Evolutionary conservation across 1,284 basidiomycete genomes (phyloP).

Genomic region (Chondrostereum purpureum): DNA sequence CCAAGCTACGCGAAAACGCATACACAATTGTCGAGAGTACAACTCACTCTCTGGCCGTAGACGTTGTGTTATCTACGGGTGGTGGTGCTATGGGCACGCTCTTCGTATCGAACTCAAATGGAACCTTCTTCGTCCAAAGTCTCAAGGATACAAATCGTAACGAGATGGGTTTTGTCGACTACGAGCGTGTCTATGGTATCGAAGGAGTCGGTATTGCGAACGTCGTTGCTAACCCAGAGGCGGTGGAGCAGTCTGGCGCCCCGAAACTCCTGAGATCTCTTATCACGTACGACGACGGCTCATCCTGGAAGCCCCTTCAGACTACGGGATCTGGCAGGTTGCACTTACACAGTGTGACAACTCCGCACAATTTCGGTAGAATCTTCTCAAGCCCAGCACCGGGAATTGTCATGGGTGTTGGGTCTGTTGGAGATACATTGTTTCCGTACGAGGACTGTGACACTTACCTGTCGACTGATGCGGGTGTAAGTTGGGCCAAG

Average conservation of each 20-base stretch:
- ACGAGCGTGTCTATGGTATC: slow-evolving; percentile 86
- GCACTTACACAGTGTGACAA: slow-evolving; percentile 88
- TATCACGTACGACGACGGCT: slow-evolving; percentile 92
- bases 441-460: slow-evolving; percentile 84
- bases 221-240: slow-evolving; percentile 74
- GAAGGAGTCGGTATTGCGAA: slow-evolving; percentile 93
- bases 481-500: slow-evolving; percentile 84
- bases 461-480: slow-evolving; percentile 90
- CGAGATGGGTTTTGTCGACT: slow-evolving; percentile 85
- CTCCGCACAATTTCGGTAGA: slow-evolving; percentile 87
- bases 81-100: slow-evolving; percentile 77
- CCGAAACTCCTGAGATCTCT: slow-evolving; percentile 66
- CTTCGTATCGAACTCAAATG: slow-evolving; percentile 92
- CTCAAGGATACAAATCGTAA: slow-evolving; percentile 90
- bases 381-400: slow-evolving; percentile 94
- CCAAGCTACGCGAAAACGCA: slow-evolving; percentile 78
- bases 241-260: slow-evolving; percentile 63
- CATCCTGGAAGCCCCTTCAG: slow-evolving; percentile 68
- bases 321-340: slow-evolving; percentile 67
- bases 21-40: slow-evolving; percentile 96
- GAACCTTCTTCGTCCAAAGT: slow-evolving; percentile 92
- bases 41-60: slow-evolving; percentile 87
- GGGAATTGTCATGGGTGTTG: slow-evolving; percentile 93
- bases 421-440: slow-evolving; percentile 73
- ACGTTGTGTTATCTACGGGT: slow-evolving; percentile 75